Conservation (phyloP, 1,284 basidiomycete species). For the Malassezia psittaci region DNA sequence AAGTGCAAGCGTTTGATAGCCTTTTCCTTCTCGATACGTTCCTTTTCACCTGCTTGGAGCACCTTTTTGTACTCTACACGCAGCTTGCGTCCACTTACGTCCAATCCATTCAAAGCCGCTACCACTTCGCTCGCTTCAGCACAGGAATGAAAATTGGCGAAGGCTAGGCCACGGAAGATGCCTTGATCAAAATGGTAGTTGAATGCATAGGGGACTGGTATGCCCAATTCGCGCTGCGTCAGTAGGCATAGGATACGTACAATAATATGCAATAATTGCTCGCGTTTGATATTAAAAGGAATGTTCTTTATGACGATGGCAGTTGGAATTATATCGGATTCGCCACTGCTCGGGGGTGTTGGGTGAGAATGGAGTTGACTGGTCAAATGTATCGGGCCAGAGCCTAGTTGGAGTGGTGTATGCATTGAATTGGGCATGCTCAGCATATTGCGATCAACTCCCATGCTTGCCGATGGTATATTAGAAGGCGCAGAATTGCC, state of each 20-base stretch:
- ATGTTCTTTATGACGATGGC: slow-evolving; percentile 99
- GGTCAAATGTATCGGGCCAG: slow-evolving; percentile 8
- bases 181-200: slow-evolving; percentile 56
- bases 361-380: neutral
- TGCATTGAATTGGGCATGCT: neutral
- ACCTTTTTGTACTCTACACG: slow-evolving; percentile 99
- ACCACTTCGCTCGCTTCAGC: slow-evolving; percentile 90
- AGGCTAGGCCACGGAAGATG: slow-evolving; percentile 91
- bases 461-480: neutral
- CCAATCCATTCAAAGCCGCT: slow-evolving; percentile 75
- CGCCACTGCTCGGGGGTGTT: slow-evolving; percentile 38
- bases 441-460: neutral
- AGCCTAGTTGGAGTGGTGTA: neutral
- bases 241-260: slow-evolving; percentile 49
- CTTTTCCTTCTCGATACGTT: slow-evolving; percentile 96
- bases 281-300: slow-evolving; percentile 92
- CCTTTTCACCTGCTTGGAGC: slow-evolving; percentile 95
- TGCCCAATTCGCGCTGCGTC: slow-evolving; percentile 68
- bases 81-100: slow-evolving; percentile 93
- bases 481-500: neutral
- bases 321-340: slow-evolving; percentile 94
- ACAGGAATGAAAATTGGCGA: slow-evolving; percentile 90
- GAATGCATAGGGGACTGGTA: slow-evolving; percentile 98
- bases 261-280: slow-evolving; percentile 90
- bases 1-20: slow-evolving; percentile 87